Percentiles rank a stretch among this genome's conserved stretches.
Conservation (phyloP, 23 red algal genomes). For the Gracilaria gracilis region DNA sequence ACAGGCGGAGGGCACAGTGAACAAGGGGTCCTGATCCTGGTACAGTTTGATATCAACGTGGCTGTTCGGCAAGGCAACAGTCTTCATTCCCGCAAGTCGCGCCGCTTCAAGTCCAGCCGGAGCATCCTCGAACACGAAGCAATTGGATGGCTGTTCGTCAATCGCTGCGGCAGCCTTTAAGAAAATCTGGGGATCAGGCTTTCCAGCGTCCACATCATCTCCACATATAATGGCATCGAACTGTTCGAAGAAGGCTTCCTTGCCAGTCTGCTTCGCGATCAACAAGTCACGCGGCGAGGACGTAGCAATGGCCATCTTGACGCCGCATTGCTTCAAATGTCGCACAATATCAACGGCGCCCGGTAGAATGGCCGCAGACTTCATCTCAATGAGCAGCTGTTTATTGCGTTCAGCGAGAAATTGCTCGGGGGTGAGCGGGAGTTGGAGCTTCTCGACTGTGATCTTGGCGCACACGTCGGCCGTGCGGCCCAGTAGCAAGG, state of each 20-base stretch:
- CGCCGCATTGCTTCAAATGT: constrained; percentile 39
- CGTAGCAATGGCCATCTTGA: constrained; percentile 70
- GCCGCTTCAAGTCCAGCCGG: constrained; percentile 75
- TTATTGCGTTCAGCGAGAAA: constrained; percentile 65
- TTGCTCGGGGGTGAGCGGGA: constrained; percentile 38
- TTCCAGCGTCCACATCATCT: constrained; percentile 72
- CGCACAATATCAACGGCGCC: constrained; percentile 54
- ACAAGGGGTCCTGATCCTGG: constrained; percentile 18
- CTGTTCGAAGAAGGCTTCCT: constrained; percentile 65
- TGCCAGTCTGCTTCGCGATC: constrained; percentile 49
- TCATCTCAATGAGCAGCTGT: constrained; percentile 44
- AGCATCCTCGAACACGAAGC: constrained; percentile 95
- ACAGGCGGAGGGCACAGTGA: constrained; percentile 44
- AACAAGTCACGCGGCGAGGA: constrained; percentile 66
- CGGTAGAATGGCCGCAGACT: constrained; percentile 34
- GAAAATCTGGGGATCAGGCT: constrained; percentile 96
- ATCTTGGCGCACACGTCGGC: constrained; percentile 49
- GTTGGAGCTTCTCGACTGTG: constrained; percentile 52
- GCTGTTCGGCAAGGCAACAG: constrained; percentile 80
- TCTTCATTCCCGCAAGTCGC: constrained; percentile 79
- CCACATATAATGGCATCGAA: constrained; percentile 75
- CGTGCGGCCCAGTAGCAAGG: constrained; percentile 68
- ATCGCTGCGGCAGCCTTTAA: constrained; percentile 77
- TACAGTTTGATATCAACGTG: constrained; percentile 61
- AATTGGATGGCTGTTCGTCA: constrained; percentile 57